phyloP scores from a whole-genome alignment of 345 rosid species.

The Salix brachista region DNA sequence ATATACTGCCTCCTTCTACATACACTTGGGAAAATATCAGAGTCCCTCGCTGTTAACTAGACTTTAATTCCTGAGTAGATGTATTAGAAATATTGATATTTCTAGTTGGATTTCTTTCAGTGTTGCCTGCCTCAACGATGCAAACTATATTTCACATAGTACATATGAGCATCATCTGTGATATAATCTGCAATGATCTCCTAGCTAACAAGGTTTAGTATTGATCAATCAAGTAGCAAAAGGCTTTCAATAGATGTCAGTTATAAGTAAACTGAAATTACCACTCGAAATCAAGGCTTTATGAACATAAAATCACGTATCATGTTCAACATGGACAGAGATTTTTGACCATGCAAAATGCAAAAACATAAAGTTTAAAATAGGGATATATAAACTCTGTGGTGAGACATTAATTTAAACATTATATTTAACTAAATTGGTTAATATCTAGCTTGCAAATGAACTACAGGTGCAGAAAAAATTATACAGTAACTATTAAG shows the following conservation, averaged over 20 bases:
- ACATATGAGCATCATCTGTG: neutral
- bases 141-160: neutral
- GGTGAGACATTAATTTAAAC: neutral
- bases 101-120: neutral
- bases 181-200: neutral
- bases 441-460: neutral
- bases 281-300: neutral
- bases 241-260: neutral
- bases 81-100: neutral
- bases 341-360: neutral
- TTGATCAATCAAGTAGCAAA: neutral
- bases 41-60: neutral
- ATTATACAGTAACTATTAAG: neutral
- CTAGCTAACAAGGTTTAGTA: neutral
- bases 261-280: neutral
- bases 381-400: neutral
- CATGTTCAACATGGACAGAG: neutral
- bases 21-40: neutral
- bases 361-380: neutral
- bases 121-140: neutral
- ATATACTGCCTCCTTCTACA: neutral
- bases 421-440: neutral
- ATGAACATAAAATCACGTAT: no score
- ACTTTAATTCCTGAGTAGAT: neutral
- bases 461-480: neutral